Percentiles rank a stretch among this genome's conserved stretches.
These are phyloP conservation scores for Cucumis cinereus DNA, from an alignment of 306 rosid genomes.

Conservation along the genomic window DNA sequence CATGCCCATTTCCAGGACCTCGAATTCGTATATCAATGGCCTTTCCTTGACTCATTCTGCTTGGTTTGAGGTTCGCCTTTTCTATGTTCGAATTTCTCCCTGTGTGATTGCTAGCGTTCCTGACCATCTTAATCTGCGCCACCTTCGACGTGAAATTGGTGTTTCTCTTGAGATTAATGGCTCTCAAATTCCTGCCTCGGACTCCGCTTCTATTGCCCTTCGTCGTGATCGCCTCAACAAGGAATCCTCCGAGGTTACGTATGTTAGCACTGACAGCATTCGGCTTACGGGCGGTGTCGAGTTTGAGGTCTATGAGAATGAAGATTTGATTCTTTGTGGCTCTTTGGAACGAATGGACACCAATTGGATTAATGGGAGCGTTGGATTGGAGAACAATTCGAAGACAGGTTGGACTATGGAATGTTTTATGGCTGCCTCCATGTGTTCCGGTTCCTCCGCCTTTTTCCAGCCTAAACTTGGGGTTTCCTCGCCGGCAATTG, in stretches of 20 bases:
- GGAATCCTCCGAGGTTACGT: slow-evolving; percentile 68
- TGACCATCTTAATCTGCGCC: slow-evolving; percentile 41
- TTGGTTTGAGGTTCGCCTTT: slow-evolving; percentile 48
- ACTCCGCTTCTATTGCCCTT: slow-evolving; percentile 32
- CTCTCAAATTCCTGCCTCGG: slow-evolving; percentile 29
- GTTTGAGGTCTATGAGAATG: slow-evolving; percentile 71
- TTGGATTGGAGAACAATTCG: slow-evolving; percentile 25
- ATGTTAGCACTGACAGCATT: slow-evolving; percentile 74
- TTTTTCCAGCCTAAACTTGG: slow-evolving; percentile 65
- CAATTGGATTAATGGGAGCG: slow-evolving; percentile 38
- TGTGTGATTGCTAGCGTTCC: slow-evolving; percentile 49
- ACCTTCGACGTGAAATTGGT: slow-evolving; percentile 49
- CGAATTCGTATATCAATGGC: slow-evolving; percentile 29
- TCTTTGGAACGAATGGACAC: slow-evolving; percentile 60
- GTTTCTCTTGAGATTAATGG: slow-evolving; percentile 54
- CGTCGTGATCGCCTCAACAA: slow-evolving; percentile 57
- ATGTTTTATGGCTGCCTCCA: slow-evolving; percentile 46
- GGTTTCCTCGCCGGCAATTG: slow-evolving; percentile 57
- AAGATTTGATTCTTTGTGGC: slow-evolving; percentile 60
- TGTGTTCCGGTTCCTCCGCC: slow-evolving; percentile 49
- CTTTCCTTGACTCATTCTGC: slow-evolving; percentile 34
- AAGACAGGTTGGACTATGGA: slow-evolving; percentile 60
- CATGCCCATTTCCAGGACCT: slow-evolving; percentile 23
- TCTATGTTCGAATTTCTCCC: slow-evolving; percentile 59
- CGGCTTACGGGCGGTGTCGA: slow-evolving; percentile 52